phyloP scores from a whole-genome alignment of 495 filamentous ascomycete species.

The Wilcoxina mikolae region DNA sequence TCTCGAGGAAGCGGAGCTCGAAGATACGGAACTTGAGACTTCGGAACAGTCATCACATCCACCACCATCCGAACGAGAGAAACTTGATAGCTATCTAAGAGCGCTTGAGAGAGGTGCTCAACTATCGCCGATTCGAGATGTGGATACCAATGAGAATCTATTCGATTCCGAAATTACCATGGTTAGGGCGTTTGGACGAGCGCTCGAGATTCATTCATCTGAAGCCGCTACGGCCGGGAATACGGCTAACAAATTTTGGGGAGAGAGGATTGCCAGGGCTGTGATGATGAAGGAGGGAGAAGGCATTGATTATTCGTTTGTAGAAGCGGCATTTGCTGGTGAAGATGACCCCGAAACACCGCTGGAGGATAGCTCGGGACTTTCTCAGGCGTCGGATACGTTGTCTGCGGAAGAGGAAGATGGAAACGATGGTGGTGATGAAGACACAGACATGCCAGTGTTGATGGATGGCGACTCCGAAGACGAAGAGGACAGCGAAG shows the following conservation, averaged over 20 bases:
- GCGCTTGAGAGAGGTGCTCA: constrained; percentile 12
- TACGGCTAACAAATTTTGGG: constrained; percentile 44
- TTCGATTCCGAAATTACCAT: constrained; percentile 17
- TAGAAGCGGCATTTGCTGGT: constrained; percentile 43
- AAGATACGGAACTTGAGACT: constrained; percentile 2
- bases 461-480: constrained; percentile 9
- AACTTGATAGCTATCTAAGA: constrained; percentile 11
- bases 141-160: constrained; percentile 17
- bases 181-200: constrained; percentile 15
- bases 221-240: neutral
- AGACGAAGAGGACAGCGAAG: constrained; percentile 14
- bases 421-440: constrained; percentile 14
- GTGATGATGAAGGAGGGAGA: constrained; percentile 47
- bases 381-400: no score
- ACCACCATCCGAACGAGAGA: neutral
- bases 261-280: constrained; percentile 43
- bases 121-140: constrained; percentile 9
- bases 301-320: constrained; percentile 42
- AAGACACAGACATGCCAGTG: neutral
- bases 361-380: no score
- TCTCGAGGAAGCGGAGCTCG: constrained; percentile 5
- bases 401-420: constrained; percentile 6
- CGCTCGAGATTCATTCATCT: neutral
- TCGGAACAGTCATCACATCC: neutral
- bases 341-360: constrained; percentile 12